Percentiles rank a stretch among this genome's conserved stretches.
These are phyloP conservation scores for Lotus japonicus DNA, from an alignment of 306 rosid species.

Conservation along the genomic window DNA sequence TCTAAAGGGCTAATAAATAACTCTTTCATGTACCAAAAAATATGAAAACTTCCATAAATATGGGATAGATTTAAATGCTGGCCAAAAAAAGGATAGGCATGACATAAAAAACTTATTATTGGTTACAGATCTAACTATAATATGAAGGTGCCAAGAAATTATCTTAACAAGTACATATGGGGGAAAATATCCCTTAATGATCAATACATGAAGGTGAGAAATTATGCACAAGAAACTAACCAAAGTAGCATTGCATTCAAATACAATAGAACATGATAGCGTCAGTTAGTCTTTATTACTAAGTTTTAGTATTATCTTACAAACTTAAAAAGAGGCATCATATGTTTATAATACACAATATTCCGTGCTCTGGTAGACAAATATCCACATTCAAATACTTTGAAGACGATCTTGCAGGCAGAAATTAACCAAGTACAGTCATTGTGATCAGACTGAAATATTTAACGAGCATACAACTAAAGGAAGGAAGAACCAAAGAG, in stretches of 20 bases:
- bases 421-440: not conserved
- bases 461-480: slow-evolving; percentile 9
- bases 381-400: slow-evolving; percentile 3
- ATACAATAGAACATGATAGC: slow-evolving; percentile 15
- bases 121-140: slow-evolving; percentile 15
- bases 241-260: not conserved
- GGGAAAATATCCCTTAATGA: not conserved
- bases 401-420: not conserved
- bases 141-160: not conserved
- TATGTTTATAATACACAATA: not conserved
- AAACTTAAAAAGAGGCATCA: not conserved
- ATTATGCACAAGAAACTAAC: slow-evolving; percentile 6
- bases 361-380: slow-evolving; percentile 9
- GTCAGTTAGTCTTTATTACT: not conserved
- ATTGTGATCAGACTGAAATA: not conserved
- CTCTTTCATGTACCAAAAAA: not conserved
- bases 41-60: not conserved
- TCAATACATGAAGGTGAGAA: slow-evolving; percentile 9
- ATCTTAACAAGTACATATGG: not conserved
- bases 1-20: not conserved
- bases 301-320: slow-evolving; percentile 6
- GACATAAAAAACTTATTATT: not conserved
- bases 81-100: not conserved
- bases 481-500: not conserved
- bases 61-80: not conserved